Evolutionary conservation across 2,329 filamentous ascomycete species (phyloP), one percentile per base, ranked within the genome.

Genomic region (Monilinia fructicola): DNA sequence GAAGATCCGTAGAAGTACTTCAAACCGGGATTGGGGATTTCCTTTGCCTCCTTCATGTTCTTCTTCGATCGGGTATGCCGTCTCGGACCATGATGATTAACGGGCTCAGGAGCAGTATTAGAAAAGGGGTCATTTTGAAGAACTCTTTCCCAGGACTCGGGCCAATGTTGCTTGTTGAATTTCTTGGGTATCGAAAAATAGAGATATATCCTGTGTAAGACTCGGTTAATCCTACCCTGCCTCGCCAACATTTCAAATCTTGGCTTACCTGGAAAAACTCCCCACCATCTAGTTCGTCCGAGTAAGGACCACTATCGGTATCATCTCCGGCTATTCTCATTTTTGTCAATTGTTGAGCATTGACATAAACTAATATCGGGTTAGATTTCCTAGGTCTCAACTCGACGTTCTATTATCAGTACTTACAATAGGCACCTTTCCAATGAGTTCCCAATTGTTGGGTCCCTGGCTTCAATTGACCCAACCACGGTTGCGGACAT

Each of bases 361-460:
- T 60, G 50, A 72, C 67, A 68, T 67, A 73, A 63, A 67, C 70
- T 74, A 52, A 35, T 12, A n/a, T 55, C 60, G 50, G 23, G 56
- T 72, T 28, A 70, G 68, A 46, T 31, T 50, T 18, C 9, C 16
- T n/a, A 6, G 7, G 3, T 35, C n/a, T 12, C 35, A 42, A 18
- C 31, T 21, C 9, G 54, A 48, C n/a, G 10, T 3, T 38, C 14
- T 16, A 5, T 50, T 6, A 18, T 21, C 48, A 11, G 6, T 46
- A 71, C 76, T 70, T 73, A 79, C 78, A 77, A 68, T 83, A 84
- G 28, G 79, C 81, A 16, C 83, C 82, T 69, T 82, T 83, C 83
- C 83, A 86, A 67, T 79, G 69, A 18, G 70, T 78, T 3, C 77
- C 78, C 23, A 85, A 69, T 12, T 72, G 70, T 28, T 76, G 70